Conservation (phyloP, 768 basidiomycete species). For the Suillus plorans region DNA sequence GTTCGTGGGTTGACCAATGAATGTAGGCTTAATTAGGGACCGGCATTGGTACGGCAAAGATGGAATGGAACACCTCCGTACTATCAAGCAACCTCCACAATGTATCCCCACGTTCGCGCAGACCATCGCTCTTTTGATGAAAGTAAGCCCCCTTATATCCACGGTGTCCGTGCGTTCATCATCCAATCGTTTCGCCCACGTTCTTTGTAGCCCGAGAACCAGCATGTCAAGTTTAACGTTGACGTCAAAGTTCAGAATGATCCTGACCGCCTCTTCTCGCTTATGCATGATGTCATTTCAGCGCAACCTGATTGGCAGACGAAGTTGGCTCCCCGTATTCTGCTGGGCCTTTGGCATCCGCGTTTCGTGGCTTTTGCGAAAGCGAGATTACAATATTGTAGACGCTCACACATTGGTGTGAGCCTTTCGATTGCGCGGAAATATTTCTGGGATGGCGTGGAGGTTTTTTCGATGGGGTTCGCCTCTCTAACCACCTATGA, state of each 20-base stretch:
- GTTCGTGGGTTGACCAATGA: slow-evolving; percentile 25
- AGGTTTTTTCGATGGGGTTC: slow-evolving; percentile 87
- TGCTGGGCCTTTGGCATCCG: slow-evolving; percentile 90
- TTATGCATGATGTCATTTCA: slow-evolving; percentile 72
- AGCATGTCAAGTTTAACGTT: slow-evolving; percentile 77
- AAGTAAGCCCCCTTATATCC: slow-evolving; percentile 39
- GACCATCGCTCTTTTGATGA: slow-evolving; percentile 79
- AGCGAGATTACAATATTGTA: slow-evolving; percentile 75
- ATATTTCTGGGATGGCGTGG: slow-evolving; percentile 88
- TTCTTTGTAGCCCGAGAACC: slow-evolving; percentile 61
- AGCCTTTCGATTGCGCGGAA: slow-evolving; percentile 70
- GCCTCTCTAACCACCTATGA: slow-evolving; percentile 65
- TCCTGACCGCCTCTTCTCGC: slow-evolving; percentile 76
- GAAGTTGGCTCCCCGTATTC: slow-evolving; percentile 72
- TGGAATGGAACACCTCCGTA: slow-evolving; percentile 80
- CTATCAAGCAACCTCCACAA: slow-evolving; percentile 78
- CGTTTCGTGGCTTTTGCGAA: slow-evolving; percentile 80
- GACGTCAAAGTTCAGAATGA: slow-evolving; percentile 95
- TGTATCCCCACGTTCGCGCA: slow-evolving; percentile 88
- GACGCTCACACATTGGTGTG: slow-evolving; percentile 81
- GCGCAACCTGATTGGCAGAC: slow-evolving; percentile 71
- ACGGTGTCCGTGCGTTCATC: slow-evolving; percentile 13
- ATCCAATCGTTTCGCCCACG: slow-evolving; percentile 5
- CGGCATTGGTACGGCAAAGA: slow-evolving; percentile 67
- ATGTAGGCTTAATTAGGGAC: slow-evolving; percentile 63